These are phyloP conservation scores for Parastagonospora avenae DNA, from an alignment of 2,329 filamentous ascomycete species.

Conservation along the genomic window DNA sequence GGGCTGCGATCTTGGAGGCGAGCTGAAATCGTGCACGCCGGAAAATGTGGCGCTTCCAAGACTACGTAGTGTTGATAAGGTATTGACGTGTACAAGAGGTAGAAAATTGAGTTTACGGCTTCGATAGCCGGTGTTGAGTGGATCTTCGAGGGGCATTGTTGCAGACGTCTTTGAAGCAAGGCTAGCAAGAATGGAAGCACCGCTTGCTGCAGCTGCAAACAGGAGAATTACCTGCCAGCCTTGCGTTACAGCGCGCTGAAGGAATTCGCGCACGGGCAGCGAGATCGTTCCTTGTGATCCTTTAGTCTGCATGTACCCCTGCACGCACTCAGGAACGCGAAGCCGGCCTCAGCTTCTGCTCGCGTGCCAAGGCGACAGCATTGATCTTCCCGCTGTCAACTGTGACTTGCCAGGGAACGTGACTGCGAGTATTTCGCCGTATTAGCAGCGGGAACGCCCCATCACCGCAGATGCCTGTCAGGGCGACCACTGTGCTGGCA, in stretches of 20 bases:
- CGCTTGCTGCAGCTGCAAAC: background rate
- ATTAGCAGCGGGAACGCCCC: background rate
- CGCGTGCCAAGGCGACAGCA: background rate
- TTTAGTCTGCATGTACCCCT: background rate
- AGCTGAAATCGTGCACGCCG: constrained; percentile 1
- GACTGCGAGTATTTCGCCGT: background rate
- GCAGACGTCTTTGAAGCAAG: background rate
- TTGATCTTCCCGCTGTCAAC: constrained; percentile 2
- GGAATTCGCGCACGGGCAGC: background rate
- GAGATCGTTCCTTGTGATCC: constrained; percentile 1
- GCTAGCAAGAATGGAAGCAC: background rate
- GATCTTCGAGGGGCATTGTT: background rate
- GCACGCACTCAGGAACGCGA: constrained; percentile 1
- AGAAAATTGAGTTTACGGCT: no score
- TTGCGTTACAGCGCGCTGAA: background rate
- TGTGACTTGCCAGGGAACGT: background rate
- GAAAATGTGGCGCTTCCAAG: background rate
- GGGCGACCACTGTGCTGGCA: no score
- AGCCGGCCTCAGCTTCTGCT: background rate
- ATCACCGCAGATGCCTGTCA: background rate
- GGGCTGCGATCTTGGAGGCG: background rate
- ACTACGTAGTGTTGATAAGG: no score
- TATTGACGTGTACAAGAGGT: no score
- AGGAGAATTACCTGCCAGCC: background rate
- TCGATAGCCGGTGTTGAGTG: no score